phyloP scores from a whole-genome alignment of 75 land plant species.

The Sequoia sempervirens region DNA sequence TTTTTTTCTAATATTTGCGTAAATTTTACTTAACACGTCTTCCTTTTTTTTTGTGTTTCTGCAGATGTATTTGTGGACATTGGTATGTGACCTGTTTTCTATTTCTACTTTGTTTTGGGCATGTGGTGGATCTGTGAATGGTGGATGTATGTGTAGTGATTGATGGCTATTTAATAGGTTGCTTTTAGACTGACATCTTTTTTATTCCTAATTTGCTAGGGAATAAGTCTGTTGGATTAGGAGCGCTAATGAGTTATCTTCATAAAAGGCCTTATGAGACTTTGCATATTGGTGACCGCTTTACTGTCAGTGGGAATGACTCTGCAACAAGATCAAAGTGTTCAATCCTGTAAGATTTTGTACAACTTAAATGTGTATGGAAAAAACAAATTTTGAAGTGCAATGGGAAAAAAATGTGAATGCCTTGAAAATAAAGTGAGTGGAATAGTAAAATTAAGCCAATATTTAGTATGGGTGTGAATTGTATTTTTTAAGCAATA shows the following conservation, averaged over 20 bases:
- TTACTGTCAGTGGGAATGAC: constrained; percentile 51
- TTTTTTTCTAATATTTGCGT: neutral
- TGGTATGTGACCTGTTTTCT: constrained; percentile 7
- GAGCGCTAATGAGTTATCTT: constrained; percentile 9
- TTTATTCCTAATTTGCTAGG: constrained; percentile 16
- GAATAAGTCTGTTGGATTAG: too few species aligned
- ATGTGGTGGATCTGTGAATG: neutral
- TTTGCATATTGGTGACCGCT: constrained; percentile 47
- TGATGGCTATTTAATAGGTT: neutral
- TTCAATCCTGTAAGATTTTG: constrained; percentile 33
- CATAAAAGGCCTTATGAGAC: constrained; percentile 35
- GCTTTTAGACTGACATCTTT: neutral
- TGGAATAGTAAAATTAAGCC: neutral
- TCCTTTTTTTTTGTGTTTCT: constrained; percentile 3
- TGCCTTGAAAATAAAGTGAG: neutral
- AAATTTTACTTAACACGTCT: neutral
- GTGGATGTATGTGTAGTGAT: neutral
- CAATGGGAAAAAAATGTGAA: neutral
- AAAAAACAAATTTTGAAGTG: neutral
- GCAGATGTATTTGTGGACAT: constrained; percentile 14
- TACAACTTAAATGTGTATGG: neutral
- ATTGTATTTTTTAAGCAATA: neutral
- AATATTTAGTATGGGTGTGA: neutral
- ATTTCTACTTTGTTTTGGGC: neutral
- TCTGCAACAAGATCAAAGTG: constrained; percentile 50